Evolutionary conservation across 2,329 filamentous ascomycete genomes (phyloP).

Genomic region (Sarocladium kiliense): DNA sequence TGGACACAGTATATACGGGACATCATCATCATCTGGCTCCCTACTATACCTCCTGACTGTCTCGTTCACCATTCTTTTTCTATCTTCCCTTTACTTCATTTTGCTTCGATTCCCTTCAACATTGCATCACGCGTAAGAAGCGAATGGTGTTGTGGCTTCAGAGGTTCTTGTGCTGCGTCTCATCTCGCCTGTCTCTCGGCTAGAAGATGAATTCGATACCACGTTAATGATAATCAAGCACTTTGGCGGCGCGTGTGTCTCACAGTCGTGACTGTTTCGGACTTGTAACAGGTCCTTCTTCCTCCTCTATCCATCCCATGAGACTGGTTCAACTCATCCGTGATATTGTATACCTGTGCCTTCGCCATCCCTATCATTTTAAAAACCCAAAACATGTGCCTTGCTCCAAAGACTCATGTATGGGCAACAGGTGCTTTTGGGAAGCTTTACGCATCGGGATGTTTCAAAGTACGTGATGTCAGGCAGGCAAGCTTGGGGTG

Average conservation of each 20-base stretch:
- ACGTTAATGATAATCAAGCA: constrained; percentile 10
- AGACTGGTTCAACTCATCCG: too few species aligned
- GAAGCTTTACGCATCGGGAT: too few species aligned
- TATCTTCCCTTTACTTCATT: not conserved
- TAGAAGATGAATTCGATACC: constrained; percentile 4
- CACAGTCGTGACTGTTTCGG: too few species aligned
- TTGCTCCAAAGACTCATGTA: too few species aligned
- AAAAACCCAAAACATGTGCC: too few species aligned
- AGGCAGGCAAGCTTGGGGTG: too few species aligned
- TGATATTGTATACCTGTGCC: too few species aligned
- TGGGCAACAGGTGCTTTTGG: too few species aligned
- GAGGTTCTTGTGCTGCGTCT: constrained; percentile 1
- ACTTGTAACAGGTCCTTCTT: too few species aligned
- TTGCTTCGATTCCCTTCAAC: not conserved
- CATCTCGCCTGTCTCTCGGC: constrained; percentile 4
- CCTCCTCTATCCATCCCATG: too few species aligned
- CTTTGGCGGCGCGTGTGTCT: not conserved
- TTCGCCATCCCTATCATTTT: too few species aligned
- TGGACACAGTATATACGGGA: constrained; percentile 2
- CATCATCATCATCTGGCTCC: constrained; percentile 1
- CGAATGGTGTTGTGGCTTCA: constrained; percentile 5
- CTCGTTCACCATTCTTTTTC: not conserved
- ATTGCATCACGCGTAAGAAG: not conserved
- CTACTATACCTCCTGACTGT: not conserved
- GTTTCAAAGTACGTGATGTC: too few species aligned